Evolutionary conservation across 1,284 basidiomycete species (phyloP).

Genomic region (Heterobasidion irregulare): DNA sequence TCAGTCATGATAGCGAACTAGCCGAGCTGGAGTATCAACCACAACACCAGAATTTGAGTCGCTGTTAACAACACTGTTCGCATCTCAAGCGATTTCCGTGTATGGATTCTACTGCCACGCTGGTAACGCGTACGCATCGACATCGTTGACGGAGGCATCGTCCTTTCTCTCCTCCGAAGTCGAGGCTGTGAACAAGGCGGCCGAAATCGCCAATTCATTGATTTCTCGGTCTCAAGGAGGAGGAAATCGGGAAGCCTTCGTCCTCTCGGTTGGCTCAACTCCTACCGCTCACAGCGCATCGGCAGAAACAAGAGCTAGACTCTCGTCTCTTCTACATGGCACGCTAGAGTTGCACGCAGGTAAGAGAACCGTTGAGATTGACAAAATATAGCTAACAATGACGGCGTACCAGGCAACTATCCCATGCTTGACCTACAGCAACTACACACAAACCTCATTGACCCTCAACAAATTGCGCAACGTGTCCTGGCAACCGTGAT

Average conservation of each 20-base stretch:
- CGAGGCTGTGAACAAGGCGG: constrained; percentile 60
- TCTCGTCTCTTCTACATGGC: constrained; percentile 47
- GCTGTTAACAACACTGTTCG: constrained; percentile 44
- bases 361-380: constrained; percentile 13
- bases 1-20: constrained; percentile 20
- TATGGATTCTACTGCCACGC: constrained; percentile 83
- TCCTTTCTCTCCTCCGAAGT: constrained; percentile 68
- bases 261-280: constrained; percentile 80
- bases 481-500: constrained; percentile 67
- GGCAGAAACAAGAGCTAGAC: constrained; percentile 33
- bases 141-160: constrained; percentile 52
- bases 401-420: constrained; percentile 56
- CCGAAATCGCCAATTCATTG: constrained; percentile 39
- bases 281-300: constrained; percentile 76
- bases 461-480: constrained; percentile 51
- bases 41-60: constrained; percentile 33
- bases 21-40: constrained; percentile 74
- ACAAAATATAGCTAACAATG: neutral
- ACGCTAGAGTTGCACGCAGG: constrained; percentile 71
- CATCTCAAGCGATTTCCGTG: constrained; percentile 50
- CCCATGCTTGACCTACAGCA: constrained; percentile 83
- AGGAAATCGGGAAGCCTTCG: constrained; percentile 35
- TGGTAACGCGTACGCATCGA: constrained; percentile 70
- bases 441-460: constrained; percentile 62
- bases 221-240: constrained; percentile 21